A percentile compares a stretch with the other conserved stretches of the same genome.
These are phyloP conservation scores for Fusarium phyllophilum DNA, from an alignment of 2,329 filamentous ascomycete species.

Conservation along the genomic window DNA sequence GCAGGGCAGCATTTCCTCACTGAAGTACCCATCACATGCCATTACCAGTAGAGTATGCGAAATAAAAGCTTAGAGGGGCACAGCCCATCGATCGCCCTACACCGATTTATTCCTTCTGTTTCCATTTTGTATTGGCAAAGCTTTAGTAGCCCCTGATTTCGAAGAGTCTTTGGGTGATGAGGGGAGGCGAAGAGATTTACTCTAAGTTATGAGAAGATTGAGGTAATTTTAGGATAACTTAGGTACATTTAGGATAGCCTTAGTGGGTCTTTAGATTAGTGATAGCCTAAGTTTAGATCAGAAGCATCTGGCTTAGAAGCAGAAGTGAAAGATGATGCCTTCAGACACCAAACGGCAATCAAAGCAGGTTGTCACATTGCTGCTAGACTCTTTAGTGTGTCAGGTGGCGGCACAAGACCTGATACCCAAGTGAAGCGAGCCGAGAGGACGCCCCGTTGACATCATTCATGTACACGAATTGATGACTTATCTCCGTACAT, in stretches of 20 bases:
- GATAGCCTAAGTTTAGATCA: rapidly evolving
- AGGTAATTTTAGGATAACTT: background rate
- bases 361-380: background rate
- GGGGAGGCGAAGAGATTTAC: background rate
- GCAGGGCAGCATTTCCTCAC: too few species aligned
- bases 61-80: background rate
- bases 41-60: background rate
- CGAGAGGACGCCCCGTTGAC: background rate
- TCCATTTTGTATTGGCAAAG: background rate
- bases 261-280: background rate
- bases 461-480: background rate
- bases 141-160: rapidly evolving
- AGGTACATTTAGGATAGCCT: background rate
- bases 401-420: background rate
- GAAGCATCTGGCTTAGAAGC: background rate
- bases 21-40: too few species aligned
- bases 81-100: too few species aligned
- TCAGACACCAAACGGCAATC: background rate
- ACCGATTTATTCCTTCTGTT: too few species aligned
- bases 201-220: background rate
- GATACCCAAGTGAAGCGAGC: rapidly evolving
- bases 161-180: rapidly evolving
- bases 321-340: background rate
- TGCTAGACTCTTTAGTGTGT: rapidly evolving
- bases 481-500: too few species aligned